Conservation (phyloP, 73 alveolate genomes). For the Halteria grandinella region DNA sequence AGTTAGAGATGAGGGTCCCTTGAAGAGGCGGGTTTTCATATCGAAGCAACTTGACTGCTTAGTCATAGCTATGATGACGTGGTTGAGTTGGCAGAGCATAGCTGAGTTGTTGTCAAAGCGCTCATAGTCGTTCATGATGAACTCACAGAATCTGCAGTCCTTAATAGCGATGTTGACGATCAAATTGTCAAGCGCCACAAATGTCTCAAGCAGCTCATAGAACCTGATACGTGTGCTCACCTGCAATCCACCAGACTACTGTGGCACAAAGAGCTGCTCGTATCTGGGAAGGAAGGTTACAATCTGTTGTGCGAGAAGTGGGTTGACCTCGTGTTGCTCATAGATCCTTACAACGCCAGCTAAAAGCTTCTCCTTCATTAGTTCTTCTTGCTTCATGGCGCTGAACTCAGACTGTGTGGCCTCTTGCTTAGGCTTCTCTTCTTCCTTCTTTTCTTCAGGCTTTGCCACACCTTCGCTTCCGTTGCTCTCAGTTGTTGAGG, state of each 20-base stretch:
- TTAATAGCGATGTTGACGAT: not conserved
- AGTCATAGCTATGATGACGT: constrained; percentile 20
- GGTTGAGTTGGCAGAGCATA: not conserved
- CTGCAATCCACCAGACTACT: not conserved
- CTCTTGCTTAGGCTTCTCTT: constrained; percentile 23
- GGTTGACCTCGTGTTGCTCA: constrained; percentile 33
- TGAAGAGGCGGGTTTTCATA: not conserved
- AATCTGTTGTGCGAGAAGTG: constrained; percentile 19
- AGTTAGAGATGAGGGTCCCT: no score
- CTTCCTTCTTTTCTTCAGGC: constrained; percentile 8
- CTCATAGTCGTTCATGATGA: constrained; percentile 42
- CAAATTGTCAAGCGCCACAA: constrained; percentile 4
- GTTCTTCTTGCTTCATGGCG: constrained; percentile 40
- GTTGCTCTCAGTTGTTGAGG: not conserved
- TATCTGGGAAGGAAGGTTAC: constrained; percentile 26
- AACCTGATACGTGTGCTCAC: not conserved
- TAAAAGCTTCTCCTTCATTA: constrained; percentile 14
- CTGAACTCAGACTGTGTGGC: constrained; percentile 12
- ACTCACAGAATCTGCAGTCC: constrained; percentile 6
- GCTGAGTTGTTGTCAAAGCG: constrained; percentile 35
- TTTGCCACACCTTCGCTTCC: not conserved
- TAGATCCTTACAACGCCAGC: constrained; percentile 7
- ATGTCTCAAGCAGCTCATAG: constrained; percentile 18
- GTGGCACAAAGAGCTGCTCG: not conserved
- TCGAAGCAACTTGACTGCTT: not conserved